Percentiles rank a stretch among this genome's conserved stretches.
These are phyloP conservation scores for Firmiana major DNA, from an alignment of 345 rosid species.

Conservation along the genomic window DNA sequence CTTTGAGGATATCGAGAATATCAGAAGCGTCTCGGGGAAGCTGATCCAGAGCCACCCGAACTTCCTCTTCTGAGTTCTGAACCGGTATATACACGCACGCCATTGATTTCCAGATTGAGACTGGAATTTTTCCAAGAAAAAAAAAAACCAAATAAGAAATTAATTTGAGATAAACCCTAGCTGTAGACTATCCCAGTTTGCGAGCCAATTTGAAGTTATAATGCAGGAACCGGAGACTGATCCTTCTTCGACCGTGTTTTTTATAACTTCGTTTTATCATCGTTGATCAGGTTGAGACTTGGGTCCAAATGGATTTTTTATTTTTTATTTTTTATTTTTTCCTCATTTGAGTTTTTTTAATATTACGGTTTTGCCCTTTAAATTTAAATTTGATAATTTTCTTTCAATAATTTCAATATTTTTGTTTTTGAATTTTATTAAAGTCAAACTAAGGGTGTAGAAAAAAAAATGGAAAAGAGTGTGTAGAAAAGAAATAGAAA, in stretches of 20 bases:
- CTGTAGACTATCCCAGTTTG: not conserved
- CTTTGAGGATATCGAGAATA: slow-evolving; percentile 96
- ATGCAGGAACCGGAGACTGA: not conserved
- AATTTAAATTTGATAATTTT: too few relatives aligned
- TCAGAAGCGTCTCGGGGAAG: slow-evolving; percentile 97
- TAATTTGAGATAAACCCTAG: not conserved
- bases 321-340: too few relatives aligned
- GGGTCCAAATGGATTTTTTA: too few relatives aligned
- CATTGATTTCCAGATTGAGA: slow-evolving; percentile 32
- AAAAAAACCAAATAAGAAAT: not conserved
- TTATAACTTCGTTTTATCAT: not conserved
- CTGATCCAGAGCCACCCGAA: slow-evolving; percentile 89
- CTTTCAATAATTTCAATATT: too few relatives aligned
- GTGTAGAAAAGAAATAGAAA: too few relatives aligned
- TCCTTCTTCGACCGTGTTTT: not conserved
- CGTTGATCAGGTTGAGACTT: not conserved
- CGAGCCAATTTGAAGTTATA: not conserved
- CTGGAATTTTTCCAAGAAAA: not conserved
- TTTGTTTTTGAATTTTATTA: too few relatives aligned
- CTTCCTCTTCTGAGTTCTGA: slow-evolving; percentile 99
- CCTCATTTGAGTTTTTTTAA: too few relatives aligned
- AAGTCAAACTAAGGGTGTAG: too few relatives aligned
- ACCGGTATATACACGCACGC: slow-evolving; percentile 92
- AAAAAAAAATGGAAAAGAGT: too few relatives aligned
- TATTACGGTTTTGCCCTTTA: too few relatives aligned